Percentiles rank a stretch among this genome's conserved stretches.
These are phyloP conservation scores for Scenedesmus sp. DNA, from an alignment of 163 green algal genomes.

Conservation along the genomic window DNA sequence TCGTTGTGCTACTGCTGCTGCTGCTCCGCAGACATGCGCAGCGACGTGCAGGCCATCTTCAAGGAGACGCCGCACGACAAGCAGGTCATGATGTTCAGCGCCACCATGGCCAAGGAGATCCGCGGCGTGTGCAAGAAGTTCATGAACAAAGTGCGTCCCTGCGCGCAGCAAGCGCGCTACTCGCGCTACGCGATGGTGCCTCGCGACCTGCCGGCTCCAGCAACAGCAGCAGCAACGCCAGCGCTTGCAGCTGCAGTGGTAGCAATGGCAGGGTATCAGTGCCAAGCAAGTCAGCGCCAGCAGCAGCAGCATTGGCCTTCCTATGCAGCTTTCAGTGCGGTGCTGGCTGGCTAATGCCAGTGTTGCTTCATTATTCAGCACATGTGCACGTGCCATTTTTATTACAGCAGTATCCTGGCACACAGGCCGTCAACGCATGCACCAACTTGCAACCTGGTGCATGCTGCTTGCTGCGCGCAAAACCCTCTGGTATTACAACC, in stretches of 20 bases:
- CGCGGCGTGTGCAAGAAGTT: slow-evolving; percentile 99
- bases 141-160: slow-evolving; percentile 88
- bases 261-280: background rate
- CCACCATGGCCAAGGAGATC: slow-evolving; percentile 95
- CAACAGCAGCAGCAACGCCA: background rate
- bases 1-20: background rate
- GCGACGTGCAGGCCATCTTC: slow-evolving; percentile 99
- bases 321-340: background rate
- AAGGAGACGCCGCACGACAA: slow-evolving; percentile 99
- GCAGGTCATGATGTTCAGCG: slow-evolving; percentile 99
- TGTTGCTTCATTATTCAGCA: background rate
- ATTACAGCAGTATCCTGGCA: background rate
- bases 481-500: slow-evolving; percentile 9
- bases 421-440: slow-evolving; percentile 11
- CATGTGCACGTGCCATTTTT: background rate
- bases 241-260: background rate
- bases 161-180: background rate
- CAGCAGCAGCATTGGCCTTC: slow-evolving; percentile 1
- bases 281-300: background rate
- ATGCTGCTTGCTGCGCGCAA: slow-evolving; percentile 12
- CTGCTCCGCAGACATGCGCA: slow-evolving; percentile 93
- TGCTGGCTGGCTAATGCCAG: background rate
- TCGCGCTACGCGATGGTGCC: background rate
- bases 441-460: slow-evolving; percentile 11
- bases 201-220: too few species aligned